Percentiles rank a stretch among this genome's conserved stretches.
Evolutionary conservation across 208 protist genomes (phyloP).

Genomic region (Chromosphaera perkinsii): DNA sequence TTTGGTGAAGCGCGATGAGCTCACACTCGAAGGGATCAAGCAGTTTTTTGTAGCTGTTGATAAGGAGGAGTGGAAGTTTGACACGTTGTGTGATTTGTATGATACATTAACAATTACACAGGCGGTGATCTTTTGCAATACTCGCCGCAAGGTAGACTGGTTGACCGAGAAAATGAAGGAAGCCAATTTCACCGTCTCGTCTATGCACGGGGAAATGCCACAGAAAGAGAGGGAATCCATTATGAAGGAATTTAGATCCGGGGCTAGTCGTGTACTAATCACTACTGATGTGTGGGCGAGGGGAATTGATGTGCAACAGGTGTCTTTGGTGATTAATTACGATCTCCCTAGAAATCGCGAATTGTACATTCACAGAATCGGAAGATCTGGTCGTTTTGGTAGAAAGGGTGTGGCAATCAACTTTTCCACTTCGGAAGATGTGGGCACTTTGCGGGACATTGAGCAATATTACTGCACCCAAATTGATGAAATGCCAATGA

Average conservation of each 20-base stretch:
- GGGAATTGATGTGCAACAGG: slow-evolving; percentile 99
- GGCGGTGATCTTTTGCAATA: slow-evolving; percentile 98
- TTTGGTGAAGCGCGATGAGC: slow-evolving; percentile 96
- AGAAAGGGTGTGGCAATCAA: slow-evolving; percentile 99
- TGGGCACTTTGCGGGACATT: slow-evolving; percentile 89
- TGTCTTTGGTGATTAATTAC: slow-evolving; percentile 99
- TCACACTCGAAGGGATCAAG: slow-evolving; percentile 98
- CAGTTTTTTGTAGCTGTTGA: slow-evolving; percentile 95
- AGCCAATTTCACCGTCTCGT: slow-evolving; percentile 81
- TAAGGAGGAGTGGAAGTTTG: slow-evolving; percentile 93
- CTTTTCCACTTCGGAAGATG: slow-evolving; percentile 94
- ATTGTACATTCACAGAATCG: slow-evolving; percentile 98
- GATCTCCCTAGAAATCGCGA: slow-evolving; percentile 97
- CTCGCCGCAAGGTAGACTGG: slow-evolving; percentile 89
- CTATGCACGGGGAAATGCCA: slow-evolving; percentile 94
- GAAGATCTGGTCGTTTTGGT: slow-evolving; percentile 97
- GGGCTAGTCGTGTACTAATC: slow-evolving; percentile 91
- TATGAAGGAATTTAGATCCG: slow-evolving; percentile 94
- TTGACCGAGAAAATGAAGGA: slow-evolving; percentile 81
- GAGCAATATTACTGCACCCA: slow-evolving; percentile 97
- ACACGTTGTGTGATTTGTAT: slow-evolving; percentile 88
- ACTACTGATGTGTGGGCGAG: slow-evolving; percentile 97
- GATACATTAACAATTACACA: slow-evolving; percentile 78
- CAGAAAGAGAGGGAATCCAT: slow-evolving; percentile 94
- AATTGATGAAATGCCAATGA: slow-evolving; percentile 97